Conservation (phyloP, 2,329 filamentous ascomycete species). For the Alternaria arborescens region DNA sequence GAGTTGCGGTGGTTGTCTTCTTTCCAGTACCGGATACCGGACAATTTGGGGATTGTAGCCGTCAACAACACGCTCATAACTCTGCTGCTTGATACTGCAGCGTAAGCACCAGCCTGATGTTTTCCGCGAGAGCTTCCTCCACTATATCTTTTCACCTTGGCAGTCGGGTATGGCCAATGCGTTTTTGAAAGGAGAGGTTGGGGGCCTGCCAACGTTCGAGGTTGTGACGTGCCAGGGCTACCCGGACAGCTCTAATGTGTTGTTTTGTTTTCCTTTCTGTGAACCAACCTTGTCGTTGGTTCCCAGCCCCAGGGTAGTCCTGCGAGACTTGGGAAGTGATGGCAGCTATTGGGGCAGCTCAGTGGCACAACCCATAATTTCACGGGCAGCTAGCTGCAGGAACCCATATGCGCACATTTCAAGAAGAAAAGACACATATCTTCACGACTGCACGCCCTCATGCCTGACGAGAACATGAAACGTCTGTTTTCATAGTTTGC, state of each 20-base stretch:
- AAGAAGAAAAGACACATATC: background rate
- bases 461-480: slow-evolving; percentile 1
- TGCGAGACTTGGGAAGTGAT: background rate
- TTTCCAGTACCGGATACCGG: background rate
- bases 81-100: background rate
- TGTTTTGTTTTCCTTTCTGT: background rate
- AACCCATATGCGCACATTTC: background rate
- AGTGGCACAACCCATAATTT: background rate
- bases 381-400: background rate
- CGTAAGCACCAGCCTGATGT: background rate
- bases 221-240: background rate
- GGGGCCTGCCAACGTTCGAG: background rate
- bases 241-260: slow-evolving; percentile 2
- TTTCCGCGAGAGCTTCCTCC: background rate
- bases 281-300: background rate
- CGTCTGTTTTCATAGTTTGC: background rate
- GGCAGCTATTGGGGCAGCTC: background rate
- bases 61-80: background rate
- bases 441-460: background rate
- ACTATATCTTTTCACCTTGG: background rate
- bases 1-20: background rate
- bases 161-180: background rate
- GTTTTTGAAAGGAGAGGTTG: background rate
- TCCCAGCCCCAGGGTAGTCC: background rate
- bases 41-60: background rate